These are phyloP conservation scores for Camelina laxa DNA, from an alignment of 345 rosid species.

Conservation along the genomic window DNA sequence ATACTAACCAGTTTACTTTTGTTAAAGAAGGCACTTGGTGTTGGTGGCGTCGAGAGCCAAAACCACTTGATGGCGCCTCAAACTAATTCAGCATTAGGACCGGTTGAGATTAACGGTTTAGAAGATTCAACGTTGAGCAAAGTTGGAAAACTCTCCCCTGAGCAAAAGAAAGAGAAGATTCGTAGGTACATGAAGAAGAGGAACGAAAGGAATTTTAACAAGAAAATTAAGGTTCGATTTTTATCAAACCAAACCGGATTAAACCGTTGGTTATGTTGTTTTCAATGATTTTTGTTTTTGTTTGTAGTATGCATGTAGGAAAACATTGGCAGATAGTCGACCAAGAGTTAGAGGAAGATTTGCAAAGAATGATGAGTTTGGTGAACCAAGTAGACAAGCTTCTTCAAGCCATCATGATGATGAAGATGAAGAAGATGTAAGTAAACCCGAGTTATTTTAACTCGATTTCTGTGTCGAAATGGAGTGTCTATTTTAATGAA, in stretches of 20 bases:
- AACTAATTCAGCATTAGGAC: conserved; percentile 48
- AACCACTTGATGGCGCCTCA: conserved; percentile 37
- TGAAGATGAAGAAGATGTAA: conserved; percentile 78
- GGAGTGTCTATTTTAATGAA: background rate
- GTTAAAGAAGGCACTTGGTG: conserved; percentile 51
- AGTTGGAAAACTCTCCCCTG: conserved; percentile 79
- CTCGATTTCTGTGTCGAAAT: background rate
- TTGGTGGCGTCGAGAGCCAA: conserved; percentile 50
- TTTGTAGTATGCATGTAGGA: conserved; percentile 85
- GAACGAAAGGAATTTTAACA: conserved; percentile 93
- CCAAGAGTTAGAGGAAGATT: conserved; percentile 96
- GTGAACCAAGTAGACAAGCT: conserved; percentile 56
- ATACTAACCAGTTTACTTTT: conserved; percentile 30
- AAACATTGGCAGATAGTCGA: conserved; percentile 89
- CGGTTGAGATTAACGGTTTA: conserved; percentile 69
- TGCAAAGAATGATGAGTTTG: conserved; percentile 85
- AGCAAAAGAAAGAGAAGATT: conserved; percentile 93
- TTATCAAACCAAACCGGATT: conserved; percentile 6
- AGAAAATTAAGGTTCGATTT: conserved; percentile 82
- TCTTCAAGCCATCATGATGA: conserved; percentile 70
- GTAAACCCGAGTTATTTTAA: background rate
- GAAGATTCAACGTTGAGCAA: conserved; percentile 75
- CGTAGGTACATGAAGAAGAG: conserved; percentile 94
- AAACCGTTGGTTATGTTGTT: conserved; percentile 2
- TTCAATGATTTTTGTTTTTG: background rate